Base-by-base conservation (phyloP, 2,329 filamentous ascomycete genomes). In the Xylariaceae sp. region DNA sequence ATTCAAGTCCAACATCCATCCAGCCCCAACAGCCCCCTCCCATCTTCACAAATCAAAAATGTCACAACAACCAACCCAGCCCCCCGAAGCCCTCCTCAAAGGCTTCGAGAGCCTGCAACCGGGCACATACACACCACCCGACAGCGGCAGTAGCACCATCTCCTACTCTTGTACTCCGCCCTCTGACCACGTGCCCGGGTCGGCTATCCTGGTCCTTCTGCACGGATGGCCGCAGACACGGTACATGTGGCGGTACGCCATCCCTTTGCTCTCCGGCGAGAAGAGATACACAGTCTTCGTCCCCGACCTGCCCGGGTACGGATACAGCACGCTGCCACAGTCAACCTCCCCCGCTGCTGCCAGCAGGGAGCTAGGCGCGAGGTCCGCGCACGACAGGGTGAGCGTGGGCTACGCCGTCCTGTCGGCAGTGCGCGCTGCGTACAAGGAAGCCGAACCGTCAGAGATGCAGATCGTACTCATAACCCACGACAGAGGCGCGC, bases 141-240 rank as follows among this genome's bases (percentile, higher is more conserved):
- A n/a, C n/a, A 37, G 34, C 12, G 38, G 40, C 9, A 34, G 40
- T 27, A 21, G 30, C 13, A 28, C n/a, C n/a, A n/a, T 47, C 34
- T 49, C 46, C 14, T 47, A 40, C 36, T 47, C 40, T 4, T 39
- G 47, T 24, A 47, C 46, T 18, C 38, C 46, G 6, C 16, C 28
- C 2, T 40, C 41, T 15, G 36, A 27, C 18, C 44, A 42, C 28
- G 33, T 29, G 24, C 29, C 31, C 12, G 46, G 38, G 9, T 4
- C 38, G 5, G 38, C 44, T 15, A 34, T 49, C 41, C 33, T 49
- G 9, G 32, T 49, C n/a, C 33, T 49, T n/a, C 43, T 49, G 3
- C 46, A 47, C 36, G 46, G 46, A 29, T 49, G 44, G 43, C 46
- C 44, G 29, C 43, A 49, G 14, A 40, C 38, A 13, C 34, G 40